Conservation (phyloP, 208 protist species). For the Wallacemonas sp. region DNA sequence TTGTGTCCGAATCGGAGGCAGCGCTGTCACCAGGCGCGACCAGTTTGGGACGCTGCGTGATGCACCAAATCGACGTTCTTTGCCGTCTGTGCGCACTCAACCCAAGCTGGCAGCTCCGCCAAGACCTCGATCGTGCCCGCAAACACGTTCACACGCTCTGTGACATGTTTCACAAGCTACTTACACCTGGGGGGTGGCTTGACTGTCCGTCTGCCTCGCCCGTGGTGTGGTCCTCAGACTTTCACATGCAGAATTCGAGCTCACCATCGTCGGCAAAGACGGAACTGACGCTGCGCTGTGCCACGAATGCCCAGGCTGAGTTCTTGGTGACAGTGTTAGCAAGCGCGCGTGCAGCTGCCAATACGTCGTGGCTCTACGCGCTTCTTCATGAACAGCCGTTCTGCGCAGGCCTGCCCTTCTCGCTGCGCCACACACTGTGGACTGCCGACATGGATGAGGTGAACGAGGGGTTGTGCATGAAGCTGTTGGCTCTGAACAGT, state of each 20-base stretch:
- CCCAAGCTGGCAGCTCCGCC: constrained; percentile 35
- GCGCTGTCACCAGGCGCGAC: constrained; percentile 33
- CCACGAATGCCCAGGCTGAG: constrained; percentile 53
- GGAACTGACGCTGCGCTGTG: constrained; percentile 16
- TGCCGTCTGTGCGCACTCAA: constrained; percentile 33
- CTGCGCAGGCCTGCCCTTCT: constrained; percentile 16
- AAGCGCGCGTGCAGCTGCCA: constrained; percentile 30
- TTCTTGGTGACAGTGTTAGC: constrained; percentile 43
- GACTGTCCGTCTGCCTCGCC: not conserved
- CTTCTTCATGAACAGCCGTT: constrained; percentile 27
- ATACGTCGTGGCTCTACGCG: constrained; percentile 54
- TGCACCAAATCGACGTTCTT: constrained; percentile 21
- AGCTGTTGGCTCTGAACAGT: constrained; percentile 25
- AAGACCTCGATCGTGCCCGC: constrained; percentile 27
- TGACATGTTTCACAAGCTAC: not conserved
- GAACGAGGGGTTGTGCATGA: constrained; percentile 43
- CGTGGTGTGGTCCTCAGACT: not conserved
- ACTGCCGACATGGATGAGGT: constrained; percentile 23
- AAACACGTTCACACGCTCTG: not conserved
- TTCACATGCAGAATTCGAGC: constrained; percentile 21
- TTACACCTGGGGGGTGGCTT: constrained; percentile 2
- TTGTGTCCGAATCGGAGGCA: constrained; percentile 1
- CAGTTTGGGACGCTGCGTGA: constrained; percentile 25
- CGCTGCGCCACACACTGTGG: constrained; percentile 42
- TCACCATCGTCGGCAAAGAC: not conserved